Base-by-base conservation (phyloP, 2,329 filamentous ascomycete genomes). In the Arthroderma uncinatum region DNA sequence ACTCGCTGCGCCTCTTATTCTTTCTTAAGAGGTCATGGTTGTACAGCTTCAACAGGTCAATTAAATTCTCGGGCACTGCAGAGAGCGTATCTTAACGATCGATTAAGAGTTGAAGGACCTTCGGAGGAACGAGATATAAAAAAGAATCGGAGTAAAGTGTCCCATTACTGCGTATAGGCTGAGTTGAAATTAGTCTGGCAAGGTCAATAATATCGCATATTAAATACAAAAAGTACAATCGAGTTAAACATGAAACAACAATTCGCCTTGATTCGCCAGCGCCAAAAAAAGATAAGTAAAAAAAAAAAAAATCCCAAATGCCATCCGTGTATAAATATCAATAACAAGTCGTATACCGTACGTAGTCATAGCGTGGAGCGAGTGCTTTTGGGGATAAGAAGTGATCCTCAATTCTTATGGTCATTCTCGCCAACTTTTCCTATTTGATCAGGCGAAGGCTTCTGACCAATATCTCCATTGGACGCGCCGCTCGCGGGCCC, bases 381-480 rank as follows among this genome's bases (percentile, higher is more conserved):
- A 25, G n/a, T 28, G 5, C 9, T 16, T 47, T 14, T 28, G 8
- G 12, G 25, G 25, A 8, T 30, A 4, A 3, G 33, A 16, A 16
- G 12, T 10, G 28, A n/a, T n/a, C n/a, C 25, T 50, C 25, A 50
- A 50, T 50, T 33, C 28, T 50, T 50, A 16, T 50, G 25, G 14
- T 9, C 47, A 50, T 30, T 50, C 28, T 30, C 40, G 21, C 8
- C 28, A n/a, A n/a, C 16, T n/a, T 37, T 37, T 53, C 50, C 50
- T 2, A 9, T 23, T 3, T 37, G 25, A 12, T 39, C 21, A 44
- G 37, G 21, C 8, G 53, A 55, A 30, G 23, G 10, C 25, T 54
- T 54, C 7, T 14, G n/a, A 39, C 34, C 34, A 4, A 39, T 9
- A 14, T 54, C 52, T 12, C 34, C 66, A 16, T 12, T 33, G 9